Conservation (phyloP, 768 basidiomycete species). For the Aureoboletus auriporus region DNA sequence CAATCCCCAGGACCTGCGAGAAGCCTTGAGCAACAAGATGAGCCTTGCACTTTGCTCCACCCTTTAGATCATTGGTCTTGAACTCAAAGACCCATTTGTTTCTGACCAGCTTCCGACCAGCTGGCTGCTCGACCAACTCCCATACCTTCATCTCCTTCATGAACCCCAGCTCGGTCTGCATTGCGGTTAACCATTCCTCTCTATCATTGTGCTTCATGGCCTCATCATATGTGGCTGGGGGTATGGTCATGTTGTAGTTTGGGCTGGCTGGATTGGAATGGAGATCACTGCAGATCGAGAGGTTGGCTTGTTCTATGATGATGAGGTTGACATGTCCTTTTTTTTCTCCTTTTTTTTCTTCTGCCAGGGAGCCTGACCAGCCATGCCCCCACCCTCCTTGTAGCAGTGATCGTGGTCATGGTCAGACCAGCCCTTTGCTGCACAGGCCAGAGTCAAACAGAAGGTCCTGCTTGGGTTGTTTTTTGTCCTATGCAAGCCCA, state of each 20-base stretch:
- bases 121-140: not conserved
- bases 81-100: slow-evolving; percentile 7
- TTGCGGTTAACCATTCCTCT: not conserved
- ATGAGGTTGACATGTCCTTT: slow-evolving; percentile 14
- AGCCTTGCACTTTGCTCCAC: not conserved
- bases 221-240: not conserved
- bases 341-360: no score
- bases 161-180: not conserved
- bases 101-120: not conserved
- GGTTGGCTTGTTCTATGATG: not conserved
- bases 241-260: not conserved
- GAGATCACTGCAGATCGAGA: not conserved
- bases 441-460: no score
- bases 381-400: no score
- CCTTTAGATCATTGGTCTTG: slow-evolving; percentile 3
- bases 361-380: no score
- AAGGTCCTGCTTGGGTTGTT: no score
- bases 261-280: not conserved
- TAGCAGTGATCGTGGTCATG: no score
- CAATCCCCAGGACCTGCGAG: not conserved
- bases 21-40: not conserved
- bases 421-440: no score
- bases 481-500: no score
- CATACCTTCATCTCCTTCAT: slow-evolving; percentile 9
- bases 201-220: not conserved